phyloP scores from a whole-genome alignment of 1,284 basidiomycete species.

The Rhodofomes roseus region DNA sequence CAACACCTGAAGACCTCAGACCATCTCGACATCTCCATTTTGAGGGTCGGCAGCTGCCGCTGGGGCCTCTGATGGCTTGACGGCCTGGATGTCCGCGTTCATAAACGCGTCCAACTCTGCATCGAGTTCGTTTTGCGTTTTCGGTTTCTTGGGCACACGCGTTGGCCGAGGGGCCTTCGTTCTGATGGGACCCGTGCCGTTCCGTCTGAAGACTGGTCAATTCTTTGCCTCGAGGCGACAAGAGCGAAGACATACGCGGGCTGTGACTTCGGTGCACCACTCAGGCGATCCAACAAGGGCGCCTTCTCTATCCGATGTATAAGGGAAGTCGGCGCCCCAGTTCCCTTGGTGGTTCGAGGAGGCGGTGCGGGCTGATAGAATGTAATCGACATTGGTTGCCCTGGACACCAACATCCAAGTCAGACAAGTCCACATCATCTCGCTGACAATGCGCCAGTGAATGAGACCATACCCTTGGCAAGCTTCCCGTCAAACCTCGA shows the following conservation, averaged over 20 bases:
- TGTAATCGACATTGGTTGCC: constrained; percentile 77
- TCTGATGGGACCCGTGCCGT: constrained; percentile 37
- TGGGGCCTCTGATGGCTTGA: constrained; percentile 5
- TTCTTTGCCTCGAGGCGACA: neutral
- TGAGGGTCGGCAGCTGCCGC: constrained; percentile 8
- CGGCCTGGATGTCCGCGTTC: constrained; percentile 51
- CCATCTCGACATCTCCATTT: constrained; percentile 51
- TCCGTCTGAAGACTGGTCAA: constrained; percentile 11
- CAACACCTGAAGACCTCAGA: constrained; percentile 8
- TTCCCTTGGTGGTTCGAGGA: constrained; percentile 34
- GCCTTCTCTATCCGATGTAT: constrained; percentile 64
- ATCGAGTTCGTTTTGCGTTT: constrained; percentile 85
- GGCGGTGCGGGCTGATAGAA: constrained; percentile 50
- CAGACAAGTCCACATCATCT: neutral
- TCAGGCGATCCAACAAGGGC: constrained; percentile 55
- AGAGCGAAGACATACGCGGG: constrained; percentile 20
- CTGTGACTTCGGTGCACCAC: constrained; percentile 33
- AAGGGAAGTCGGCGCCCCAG: constrained; percentile 51
- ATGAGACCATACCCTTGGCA: constrained; percentile 69
- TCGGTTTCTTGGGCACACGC: constrained; percentile 45
- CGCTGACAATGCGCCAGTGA: constrained; percentile 1
- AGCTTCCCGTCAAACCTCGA: constrained; percentile 86
- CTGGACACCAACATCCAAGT: constrained; percentile 38
- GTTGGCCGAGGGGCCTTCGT: constrained; percentile 29
- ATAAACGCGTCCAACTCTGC: constrained; percentile 91